Evolutionary conservation across 2,329 filamentous ascomycete genomes (phyloP).

Genomic region (Neocatenulostroma microsporum): DNA sequence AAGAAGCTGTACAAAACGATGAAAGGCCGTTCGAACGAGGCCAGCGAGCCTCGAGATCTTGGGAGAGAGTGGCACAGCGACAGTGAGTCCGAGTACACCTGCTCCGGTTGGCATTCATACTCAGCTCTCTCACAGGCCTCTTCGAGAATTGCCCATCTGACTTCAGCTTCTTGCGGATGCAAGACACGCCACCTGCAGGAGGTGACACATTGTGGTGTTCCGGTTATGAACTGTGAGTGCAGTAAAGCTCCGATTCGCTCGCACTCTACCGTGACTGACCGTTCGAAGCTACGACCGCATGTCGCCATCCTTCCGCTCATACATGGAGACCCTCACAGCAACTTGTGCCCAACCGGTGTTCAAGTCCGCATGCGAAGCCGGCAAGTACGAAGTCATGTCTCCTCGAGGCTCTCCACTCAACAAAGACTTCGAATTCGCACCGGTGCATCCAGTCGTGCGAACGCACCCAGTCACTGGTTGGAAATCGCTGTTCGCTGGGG

Average conservation of each 20-base stretch:
- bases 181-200: conserved; percentile 3
- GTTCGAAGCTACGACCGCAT: conserved; percentile 4
- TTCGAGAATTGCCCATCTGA: conserved; percentile 7
- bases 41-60: conserved; percentile 2
- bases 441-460: conserved; percentile 2
- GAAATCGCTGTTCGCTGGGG: conserved; percentile 6
- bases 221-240: conserved; percentile 4
- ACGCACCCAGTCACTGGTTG: conserved; percentile 2
- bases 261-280: background rate
- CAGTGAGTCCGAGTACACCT: background rate
- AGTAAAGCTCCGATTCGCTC: background rate
- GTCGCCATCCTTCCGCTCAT: conserved; percentile 5
- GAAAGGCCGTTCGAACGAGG: background rate
- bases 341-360: conserved; percentile 5
- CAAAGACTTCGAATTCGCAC: conserved; percentile 5
- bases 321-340: conserved; percentile 5
- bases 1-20: conserved; percentile 6
- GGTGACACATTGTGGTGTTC: conserved; percentile 5
- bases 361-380: conserved; percentile 6
- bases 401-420: conserved; percentile 6
- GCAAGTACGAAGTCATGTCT: conserved; percentile 3
- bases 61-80: conserved; percentile 4
- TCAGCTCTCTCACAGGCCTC: background rate
- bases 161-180: conserved; percentile 6
- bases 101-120: background rate